Evolutionary conservation across 2,329 filamentous ascomycete species (phyloP), one percentile per base, ranked within the genome.

Genomic region (Neonectria punicea): DNA sequence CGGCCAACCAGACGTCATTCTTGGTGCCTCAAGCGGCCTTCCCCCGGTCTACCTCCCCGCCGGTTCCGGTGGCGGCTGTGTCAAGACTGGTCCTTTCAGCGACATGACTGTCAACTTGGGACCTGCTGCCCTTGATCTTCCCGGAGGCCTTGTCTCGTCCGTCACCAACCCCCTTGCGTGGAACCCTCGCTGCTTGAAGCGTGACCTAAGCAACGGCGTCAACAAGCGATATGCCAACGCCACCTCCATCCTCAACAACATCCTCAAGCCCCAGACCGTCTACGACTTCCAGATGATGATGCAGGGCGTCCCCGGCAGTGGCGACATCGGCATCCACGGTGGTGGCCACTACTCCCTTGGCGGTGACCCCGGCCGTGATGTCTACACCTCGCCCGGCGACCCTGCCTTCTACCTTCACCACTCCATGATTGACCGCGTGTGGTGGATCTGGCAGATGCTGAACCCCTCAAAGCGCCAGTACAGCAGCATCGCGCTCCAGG

Each of bases 21-120:
- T 76, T 13, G 80, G 70, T 30, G 68, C 68, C 46, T 66, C 65
- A 13, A 80, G 67, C 34, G 69, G 71, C 1, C 66, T 75, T 9
- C 71, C 69, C n/a, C 59, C 71, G 1, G 36, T 75, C 22, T 64
- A 65, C 30, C 69, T 85, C 10, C 81, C 84, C 0, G 78, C 84
- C 0, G 87, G 85, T 7, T 78, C 77, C 2, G 87, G 88, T 4
- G 87, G 87, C 43, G 87, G 87, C 25, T 89, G 86, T 71, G 79
- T 89, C 3, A 78, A 74, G 14, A 79, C 77, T 0, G 86, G 86
- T 0, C 87, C 87, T 2, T 81, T 88, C n/a, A 74, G 73, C 30
- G 75, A 81, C 67, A 77, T 81, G 72, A 75, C 64, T 1, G 77
- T 83, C 58, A 82, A 80, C 59, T 72, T 83, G 2, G 81, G 81